Conservation (phyloP, 164 flowering plant genomes). For the Umbellularia californica region DNA sequence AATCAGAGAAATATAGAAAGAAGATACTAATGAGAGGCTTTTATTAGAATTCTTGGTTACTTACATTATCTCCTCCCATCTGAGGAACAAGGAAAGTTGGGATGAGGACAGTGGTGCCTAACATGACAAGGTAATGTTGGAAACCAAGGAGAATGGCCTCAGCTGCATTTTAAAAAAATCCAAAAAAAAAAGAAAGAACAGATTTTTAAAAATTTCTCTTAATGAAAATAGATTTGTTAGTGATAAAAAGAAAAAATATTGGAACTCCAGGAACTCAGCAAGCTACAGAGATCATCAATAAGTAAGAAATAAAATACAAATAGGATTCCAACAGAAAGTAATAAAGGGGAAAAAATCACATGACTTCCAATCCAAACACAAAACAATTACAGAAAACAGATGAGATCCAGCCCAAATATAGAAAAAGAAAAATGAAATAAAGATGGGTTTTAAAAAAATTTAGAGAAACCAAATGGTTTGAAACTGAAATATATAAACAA, state of each 20-base stretch:
- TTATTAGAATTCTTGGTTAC: constrained; percentile 18
- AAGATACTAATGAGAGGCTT: not conserved
- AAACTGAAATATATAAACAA: not conserved
- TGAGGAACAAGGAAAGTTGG: constrained; percentile 94
- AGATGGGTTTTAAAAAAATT: not conserved
- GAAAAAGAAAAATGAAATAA: not conserved
- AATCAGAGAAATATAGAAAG: not conserved
- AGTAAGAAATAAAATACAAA: too few species aligned
- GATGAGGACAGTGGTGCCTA: constrained; percentile 86
- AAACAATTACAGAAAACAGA: not conserved
- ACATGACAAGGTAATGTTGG: constrained; percentile 96
- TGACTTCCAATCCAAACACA: not conserved
- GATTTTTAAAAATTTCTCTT: not conserved
- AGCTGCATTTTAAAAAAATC: constrained; percentile 46
- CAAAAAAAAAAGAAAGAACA: not conserved
- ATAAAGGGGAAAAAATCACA: not conserved
- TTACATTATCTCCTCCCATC: constrained; percentile 99
- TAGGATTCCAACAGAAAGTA: too few species aligned
- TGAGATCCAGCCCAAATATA: not conserved
- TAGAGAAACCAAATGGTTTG: not conserved
- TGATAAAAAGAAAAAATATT: not conserved
- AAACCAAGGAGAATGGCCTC: constrained; percentile 96
- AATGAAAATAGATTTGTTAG: not conserved
- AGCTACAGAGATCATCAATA: too few species aligned
- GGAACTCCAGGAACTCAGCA: not conserved